phyloP scores from a whole-genome alignment of 768 basidiomycete species.

The Mycena galericulata region DNA sequence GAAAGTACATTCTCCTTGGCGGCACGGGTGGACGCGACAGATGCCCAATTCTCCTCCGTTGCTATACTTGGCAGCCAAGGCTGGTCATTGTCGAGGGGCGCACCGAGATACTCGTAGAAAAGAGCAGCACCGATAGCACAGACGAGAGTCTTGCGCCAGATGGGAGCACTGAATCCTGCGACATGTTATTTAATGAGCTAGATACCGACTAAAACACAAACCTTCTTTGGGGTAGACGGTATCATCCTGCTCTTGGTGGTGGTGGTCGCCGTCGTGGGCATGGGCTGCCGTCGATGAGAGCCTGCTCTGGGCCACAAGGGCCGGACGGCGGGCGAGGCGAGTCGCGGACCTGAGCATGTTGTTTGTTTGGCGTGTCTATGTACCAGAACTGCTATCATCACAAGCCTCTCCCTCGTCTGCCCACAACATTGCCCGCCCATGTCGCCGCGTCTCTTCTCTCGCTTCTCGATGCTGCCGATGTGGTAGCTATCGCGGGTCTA shows the following conservation, averaged over 20 bases:
- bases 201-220: conserved; percentile 41
- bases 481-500: conserved; percentile 39
- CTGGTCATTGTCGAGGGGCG: conserved; percentile 63
- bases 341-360: conserved; percentile 32
- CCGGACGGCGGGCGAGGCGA: conserved; percentile 46
- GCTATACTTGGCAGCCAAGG: conserved; percentile 8
- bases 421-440: conserved; percentile 34
- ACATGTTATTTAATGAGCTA: background rate
- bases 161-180: conserved; percentile 70
- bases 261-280: conserved; percentile 55
- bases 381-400: background rate
- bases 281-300: conserved; percentile 54
- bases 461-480: conserved; percentile 49
- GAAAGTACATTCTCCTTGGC: conserved; percentile 9
- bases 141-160: conserved; percentile 76
- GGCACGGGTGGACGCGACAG: conserved; percentile 22
- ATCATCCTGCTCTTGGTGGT: conserved; percentile 50
- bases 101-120: conserved; percentile 78
- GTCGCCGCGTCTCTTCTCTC: conserved; percentile 46
- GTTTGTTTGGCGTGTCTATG: conserved; percentile 3
- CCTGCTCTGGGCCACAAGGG: conserved; percentile 52
- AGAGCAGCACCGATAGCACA: conserved; percentile 61
- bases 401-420: conserved; percentile 15
- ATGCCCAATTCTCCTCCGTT: background rate
- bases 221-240: conserved; percentile 71